Evolutionary conservation across 371 early-diverging fungal species (phyloP), one percentile per base, ranked within the genome.

Genomic region (Furculomyces boomerangus): DNA sequence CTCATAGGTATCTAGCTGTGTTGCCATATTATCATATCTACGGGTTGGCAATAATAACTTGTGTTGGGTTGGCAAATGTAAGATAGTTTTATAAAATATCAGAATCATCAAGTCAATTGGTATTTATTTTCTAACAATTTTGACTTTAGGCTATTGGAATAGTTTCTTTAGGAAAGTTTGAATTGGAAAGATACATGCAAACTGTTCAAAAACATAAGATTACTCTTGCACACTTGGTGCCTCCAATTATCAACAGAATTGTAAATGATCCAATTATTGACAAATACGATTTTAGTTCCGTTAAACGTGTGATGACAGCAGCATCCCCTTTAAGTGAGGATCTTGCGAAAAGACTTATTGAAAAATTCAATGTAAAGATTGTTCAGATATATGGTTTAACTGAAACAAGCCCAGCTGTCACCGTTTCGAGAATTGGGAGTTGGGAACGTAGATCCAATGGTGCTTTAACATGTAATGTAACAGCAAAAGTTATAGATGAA

Each of bases 291-390:
- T 57, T 89, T 25, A 59, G 75, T 2, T 72, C 78, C 22, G 59
- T 90, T 14, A 55, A 74, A n/a, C 60, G 63, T 30, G 53, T 87
- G 5, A 59, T 76, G 16, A 79, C 79, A 50, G 93, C 85, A 30
- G 95, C 90, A 18, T 90, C 93, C 2, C 93, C 93, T 8, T 65
- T 93, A 1, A 67, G 78, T n/a, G 62, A 66, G 39, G 83, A 80
- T 32, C 61, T 83, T 28, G 64, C 72, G 27, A 54, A 62, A 18
- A 71, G 73, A 28, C 18, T 54, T 13, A 63, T 83, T 24, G 27
- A 7, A 45, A 45, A 45, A n/a, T 27, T 13, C n/a, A 67, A 74
- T 3, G 66, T 78, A 26, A 54, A 60, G 27, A 70, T 85, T 0
- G 64, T 71, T 30, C 86, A 90, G 67, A 86, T 79, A 1, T 84